A percentile compares a stretch with the other conserved stretches of the same genome.
phyloP scores from a whole-genome alignment of 768 basidiomycete species.

The Leccinum incarnatum region DNA sequence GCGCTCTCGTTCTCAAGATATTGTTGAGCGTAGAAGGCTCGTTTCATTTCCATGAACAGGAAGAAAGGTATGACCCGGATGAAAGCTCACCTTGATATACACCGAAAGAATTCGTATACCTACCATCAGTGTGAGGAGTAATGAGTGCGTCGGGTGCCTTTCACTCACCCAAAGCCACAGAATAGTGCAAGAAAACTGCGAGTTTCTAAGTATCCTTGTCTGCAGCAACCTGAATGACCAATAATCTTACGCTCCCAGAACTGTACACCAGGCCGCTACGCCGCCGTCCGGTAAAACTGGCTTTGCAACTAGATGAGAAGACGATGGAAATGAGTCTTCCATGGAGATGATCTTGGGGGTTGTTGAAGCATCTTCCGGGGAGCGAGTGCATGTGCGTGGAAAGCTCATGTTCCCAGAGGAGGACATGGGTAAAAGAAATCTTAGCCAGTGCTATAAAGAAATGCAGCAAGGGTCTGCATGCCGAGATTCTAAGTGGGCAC shows the following conservation, averaged over 20 bases:
- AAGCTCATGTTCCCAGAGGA: neutral
- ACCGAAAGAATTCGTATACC: constrained; percentile 24
- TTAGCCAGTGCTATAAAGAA: neutral
- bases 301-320: neutral
- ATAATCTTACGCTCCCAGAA: constrained; percentile 23
- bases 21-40: constrained; percentile 24
- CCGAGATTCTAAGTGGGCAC: neutral
- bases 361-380: neutral
- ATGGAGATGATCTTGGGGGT: neutral
- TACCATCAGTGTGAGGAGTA: neutral
- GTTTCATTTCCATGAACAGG: neutral
- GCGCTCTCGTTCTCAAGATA: constrained; percentile 22
- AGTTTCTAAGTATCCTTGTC: neutral
- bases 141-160: fast-evolving
- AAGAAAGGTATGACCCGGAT: neutral
- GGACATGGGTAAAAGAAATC: neutral
- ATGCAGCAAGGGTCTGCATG: neutral
- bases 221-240: neutral
- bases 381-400: neutral
- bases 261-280: constrained; percentile 25
- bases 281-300: constrained; percentile 15
- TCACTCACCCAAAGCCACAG: constrained; percentile 25
- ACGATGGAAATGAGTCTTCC: neutral
- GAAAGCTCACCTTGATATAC: constrained; percentile 26
- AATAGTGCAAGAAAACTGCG: constrained; percentile 27